Evolutionary conservation across 305 asterid species (phyloP).

Genomic region (Vinca major): DNA sequence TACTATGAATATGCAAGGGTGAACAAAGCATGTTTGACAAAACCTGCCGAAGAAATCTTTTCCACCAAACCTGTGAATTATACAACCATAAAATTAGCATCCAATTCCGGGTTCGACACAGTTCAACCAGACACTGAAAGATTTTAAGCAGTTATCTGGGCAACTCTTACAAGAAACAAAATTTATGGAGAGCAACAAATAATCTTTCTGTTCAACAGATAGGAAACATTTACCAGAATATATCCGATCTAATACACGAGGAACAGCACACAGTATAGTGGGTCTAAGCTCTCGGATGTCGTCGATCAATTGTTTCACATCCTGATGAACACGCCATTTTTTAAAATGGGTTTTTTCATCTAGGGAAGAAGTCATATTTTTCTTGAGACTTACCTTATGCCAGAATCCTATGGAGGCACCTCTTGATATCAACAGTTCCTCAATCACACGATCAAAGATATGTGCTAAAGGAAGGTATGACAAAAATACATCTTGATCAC

Average conservation of each 20-base stretch:
- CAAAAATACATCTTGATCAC: conserved; percentile 51
- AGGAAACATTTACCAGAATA: conserved; percentile 42
- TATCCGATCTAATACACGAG: conserved; percentile 76
- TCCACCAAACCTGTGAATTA: conserved; percentile 47
- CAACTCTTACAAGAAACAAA: background rate
- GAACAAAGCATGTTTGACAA: conserved; percentile 45
- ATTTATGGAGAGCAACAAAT: background rate
- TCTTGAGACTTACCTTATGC: conserved; percentile 46
- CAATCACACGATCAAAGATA: conserved; percentile 75
- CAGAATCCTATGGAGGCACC: conserved; percentile 84
- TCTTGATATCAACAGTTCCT: conserved; percentile 56
- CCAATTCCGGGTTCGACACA: background rate
- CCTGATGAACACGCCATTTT: conserved; percentile 32
- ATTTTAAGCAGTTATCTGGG: background rate
- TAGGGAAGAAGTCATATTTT: background rate
- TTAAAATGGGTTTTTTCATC: background rate
- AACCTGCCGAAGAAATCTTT: conserved; percentile 58
- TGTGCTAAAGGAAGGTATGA: conserved; percentile 86
- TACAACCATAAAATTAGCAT: background rate
- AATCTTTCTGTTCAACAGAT: background rate
- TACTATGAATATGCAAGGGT: conserved; percentile 67
- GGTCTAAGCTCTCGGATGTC: conserved; percentile 81
- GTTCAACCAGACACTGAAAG: background rate
- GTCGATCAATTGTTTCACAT: conserved; percentile 48
- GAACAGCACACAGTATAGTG: conserved; percentile 56